Base-by-base conservation (phyloP, 352 stramenopile species). In the Plasmopara halstedii region DNA sequence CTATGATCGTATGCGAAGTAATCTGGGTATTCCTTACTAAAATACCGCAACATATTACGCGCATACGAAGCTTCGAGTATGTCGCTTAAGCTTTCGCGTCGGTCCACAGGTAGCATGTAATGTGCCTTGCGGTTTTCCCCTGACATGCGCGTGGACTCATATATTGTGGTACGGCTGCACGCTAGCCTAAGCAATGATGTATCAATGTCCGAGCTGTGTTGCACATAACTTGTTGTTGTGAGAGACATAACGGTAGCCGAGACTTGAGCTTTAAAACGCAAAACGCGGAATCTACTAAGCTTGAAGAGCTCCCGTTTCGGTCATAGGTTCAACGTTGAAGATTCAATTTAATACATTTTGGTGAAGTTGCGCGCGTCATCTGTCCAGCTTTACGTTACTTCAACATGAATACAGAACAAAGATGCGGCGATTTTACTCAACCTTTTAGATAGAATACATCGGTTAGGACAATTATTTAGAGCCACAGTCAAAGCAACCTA, bases 141-240 rank as follows among this genome's bases (percentile, higher is more conserved):
- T 22, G 70, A 71, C 65, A 83, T 83, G 59, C 67, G 67, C 59
- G 65, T 71, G 58, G 58, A 53, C 29, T 77, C 65, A 58, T 83
- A 83, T 54, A 83, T 80, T 36, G 67, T 78, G 43, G 41, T 35
- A n/a, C 58, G 52, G 42, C 51, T 58, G 42, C 58, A 53, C 38
- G 62, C 44, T 10, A 56, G 37, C 36, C 52, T 35, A 33, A 70
- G 42, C 48, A 70, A 42, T 23, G 62, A 42, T 14, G 52, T 34
- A 41, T 67, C 25, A 29, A 67, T 51, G 46, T 35, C 37, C 9
- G 47, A 48, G 31, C 18, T 50, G 6, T 50, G 56, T 21, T n/a
- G 38, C 17, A 50, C 35, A 15, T 33, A 19, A 19, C 22, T 31
- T 43, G 39, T 23, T 9, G 50, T 27, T 8, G 27, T 21, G 35